Base-by-base conservation (phyloP, 768 basidiomycete genomes). In the Termitomyces sp. region DNA sequence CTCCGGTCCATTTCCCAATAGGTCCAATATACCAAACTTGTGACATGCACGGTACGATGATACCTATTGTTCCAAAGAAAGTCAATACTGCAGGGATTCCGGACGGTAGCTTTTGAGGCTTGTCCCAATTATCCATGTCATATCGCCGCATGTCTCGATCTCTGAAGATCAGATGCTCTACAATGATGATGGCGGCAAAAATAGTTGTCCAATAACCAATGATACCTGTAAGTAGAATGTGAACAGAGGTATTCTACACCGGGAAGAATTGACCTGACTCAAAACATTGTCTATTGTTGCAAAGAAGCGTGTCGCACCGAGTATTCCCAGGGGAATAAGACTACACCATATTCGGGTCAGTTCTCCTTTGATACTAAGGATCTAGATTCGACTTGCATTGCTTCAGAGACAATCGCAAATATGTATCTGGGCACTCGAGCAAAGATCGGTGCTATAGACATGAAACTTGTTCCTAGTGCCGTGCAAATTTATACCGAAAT, bases 21-120 rank as follows among this genome's bases (percentile, higher is more conserved):
- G 88, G 88, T 0, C 89, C 89, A 3, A 71, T 68, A 63, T 81
- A 91, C 82, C 84, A 90, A 13, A 73, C 79, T 62, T 92, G 88
- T 54, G 79, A 71, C 82, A 91, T 91, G 47, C 74, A 82, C 5
- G 86, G 83, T 5, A 90, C 70, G 22, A 85, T 69, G 20, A 89
- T 72, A 7, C 70, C 81, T 51, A 83, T 83, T 2, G 83, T 73
- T 12, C 80, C 71, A 0, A 73, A 52, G 46, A 76, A 75, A 0
- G 89, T 76, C 0, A 73, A 52, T 5, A 88, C 58, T 3, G 87
- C 88, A 3, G 89, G 84, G 20, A 77, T 60, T 2, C 89, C 90
- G 13, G 76, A 71, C 0, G 89, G 89, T 3, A 92, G 75, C 25
- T 68, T 67, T 12, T 61, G 63, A 6, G 80, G 72, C 33, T 71